A percentile compares a stretch with the other conserved stretches of the same genome.
Conservation (phyloP, 345 rosid genomes). For the Turnera subulata region DNA sequence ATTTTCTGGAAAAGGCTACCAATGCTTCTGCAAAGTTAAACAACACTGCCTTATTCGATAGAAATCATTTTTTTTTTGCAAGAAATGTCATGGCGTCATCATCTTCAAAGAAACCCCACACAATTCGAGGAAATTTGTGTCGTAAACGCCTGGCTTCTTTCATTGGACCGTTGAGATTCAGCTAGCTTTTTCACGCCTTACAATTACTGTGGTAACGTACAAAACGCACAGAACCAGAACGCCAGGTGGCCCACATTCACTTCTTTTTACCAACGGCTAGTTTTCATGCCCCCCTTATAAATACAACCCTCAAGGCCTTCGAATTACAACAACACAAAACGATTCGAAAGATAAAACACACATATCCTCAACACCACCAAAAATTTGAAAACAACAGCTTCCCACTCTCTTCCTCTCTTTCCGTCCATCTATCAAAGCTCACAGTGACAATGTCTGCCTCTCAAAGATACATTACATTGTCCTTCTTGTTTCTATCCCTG, state of each 20-base stretch:
- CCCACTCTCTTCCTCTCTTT: neutral
- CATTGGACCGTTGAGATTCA: neutral
- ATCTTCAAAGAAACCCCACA: neutral
- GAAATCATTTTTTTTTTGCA: too few relatives aligned
- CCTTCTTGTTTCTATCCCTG: slow-evolving; percentile 11
- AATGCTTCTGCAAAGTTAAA: too few relatives aligned
- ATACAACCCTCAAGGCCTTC: too few relatives aligned
- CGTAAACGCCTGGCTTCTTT: neutral
- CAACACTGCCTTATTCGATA: too few relatives aligned
- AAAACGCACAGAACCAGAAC: neutral
- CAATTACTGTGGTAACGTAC: slow-evolving; percentile 3
- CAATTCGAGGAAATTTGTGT: too few relatives aligned
- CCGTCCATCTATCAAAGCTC: neutral
- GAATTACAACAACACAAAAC: too few relatives aligned
- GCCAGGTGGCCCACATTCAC: neutral
- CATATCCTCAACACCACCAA: too few relatives aligned
- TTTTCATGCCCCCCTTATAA: slow-evolving; percentile 8
- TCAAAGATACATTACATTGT: neutral
- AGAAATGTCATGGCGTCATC: too few relatives aligned
- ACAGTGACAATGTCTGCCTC: slow-evolving; percentile 4
- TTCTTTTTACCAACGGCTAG: slow-evolving; percentile 17
- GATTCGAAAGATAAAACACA: too few relatives aligned
- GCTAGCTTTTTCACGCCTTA: neutral
- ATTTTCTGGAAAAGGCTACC: too few relatives aligned
- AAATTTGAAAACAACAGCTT: too few relatives aligned